A percentile compares a stretch with the other conserved stretches of the same genome.
Evolutionary conservation across 805 yeast species (phyloP).

Genomic region (Dipodascus geniculatus): DNA sequence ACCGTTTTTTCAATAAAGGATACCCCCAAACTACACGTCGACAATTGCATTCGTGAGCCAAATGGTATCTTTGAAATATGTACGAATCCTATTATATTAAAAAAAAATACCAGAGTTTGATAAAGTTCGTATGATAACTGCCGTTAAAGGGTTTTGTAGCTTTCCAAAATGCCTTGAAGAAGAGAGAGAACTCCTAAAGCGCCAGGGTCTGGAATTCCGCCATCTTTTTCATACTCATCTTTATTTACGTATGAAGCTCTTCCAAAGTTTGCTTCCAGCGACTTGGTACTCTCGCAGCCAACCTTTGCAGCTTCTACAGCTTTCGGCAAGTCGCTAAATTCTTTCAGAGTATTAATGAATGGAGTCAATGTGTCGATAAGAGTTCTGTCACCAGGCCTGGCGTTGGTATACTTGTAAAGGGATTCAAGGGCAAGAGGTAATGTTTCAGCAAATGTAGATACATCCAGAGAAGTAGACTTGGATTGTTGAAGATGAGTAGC

Average conservation of each 20-base stretch:
- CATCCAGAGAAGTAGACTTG: constrained; percentile 16
- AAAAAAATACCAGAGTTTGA: not conserved
- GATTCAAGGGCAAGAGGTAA: constrained; percentile 50
- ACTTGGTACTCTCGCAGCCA: constrained; percentile 69
- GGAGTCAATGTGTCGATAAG: constrained; percentile 84
- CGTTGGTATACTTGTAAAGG: constrained; percentile 75
- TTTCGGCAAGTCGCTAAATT: constrained; percentile 38
- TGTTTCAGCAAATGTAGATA: constrained; percentile 18
- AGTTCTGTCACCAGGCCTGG: constrained; percentile 81
- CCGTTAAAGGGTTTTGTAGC: constrained; percentile 1
- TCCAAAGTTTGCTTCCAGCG: constrained; percentile 77
- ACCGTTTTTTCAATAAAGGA: not conserved
- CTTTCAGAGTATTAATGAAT: constrained; percentile 51
- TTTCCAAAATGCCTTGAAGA: constrained; percentile 30
- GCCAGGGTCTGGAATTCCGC: constrained; percentile 82
- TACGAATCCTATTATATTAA: too few species aligned
- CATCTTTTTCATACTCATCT: constrained; percentile 37
- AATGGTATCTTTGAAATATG: not conserved
- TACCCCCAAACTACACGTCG: not conserved
- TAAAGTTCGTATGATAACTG: not conserved
- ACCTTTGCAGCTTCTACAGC: constrained; percentile 60
- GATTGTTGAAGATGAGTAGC: constrained; percentile 36
- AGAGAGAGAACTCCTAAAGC: constrained; percentile 73
- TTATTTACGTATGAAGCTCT: constrained; percentile 81
- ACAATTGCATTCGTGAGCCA: not conserved